phyloP scores from a whole-genome alignment of 2,329 filamentous ascomycete genomes.

The Epichloe baconii region DNA sequence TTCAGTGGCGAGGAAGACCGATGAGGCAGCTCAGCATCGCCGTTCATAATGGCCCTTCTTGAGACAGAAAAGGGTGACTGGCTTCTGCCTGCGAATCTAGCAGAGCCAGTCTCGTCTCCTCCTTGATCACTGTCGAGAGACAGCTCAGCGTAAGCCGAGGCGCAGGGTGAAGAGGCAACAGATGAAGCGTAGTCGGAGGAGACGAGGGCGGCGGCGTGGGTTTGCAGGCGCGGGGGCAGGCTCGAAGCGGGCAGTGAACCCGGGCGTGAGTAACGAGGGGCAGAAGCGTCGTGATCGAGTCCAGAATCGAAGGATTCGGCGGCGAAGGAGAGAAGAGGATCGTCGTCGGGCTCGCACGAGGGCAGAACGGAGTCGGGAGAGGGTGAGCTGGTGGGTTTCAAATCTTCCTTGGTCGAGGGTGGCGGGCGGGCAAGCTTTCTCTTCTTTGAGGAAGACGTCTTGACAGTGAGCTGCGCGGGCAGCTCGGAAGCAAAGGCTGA shows the following conservation, averaged over 20 bases:
- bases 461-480: constrained; percentile 54
- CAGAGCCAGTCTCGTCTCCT: constrained; percentile 31
- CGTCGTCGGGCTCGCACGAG: constrained; percentile 40
- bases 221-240: constrained; percentile 39
- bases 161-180: constrained; percentile 43
- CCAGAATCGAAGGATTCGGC: constrained; percentile 25
- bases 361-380: constrained; percentile 34
- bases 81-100: constrained; percentile 27
- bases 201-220: constrained; percentile 26
- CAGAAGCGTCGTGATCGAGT: constrained; percentile 16
- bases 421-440: constrained; percentile 44
- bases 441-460: constrained; percentile 64
- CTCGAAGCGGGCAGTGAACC: constrained; percentile 35
- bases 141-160: constrained; percentile 41
- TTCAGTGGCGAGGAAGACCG: constrained; percentile 54
- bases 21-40: constrained; percentile 42
- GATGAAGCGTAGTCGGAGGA: constrained; percentile 39
- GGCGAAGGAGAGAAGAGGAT: constrained; percentile 38
- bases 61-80: constrained; percentile 40
- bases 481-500: constrained; percentile 32
- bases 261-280: constrained; percentile 26
- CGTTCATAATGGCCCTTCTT: constrained; percentile 45
- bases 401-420: constrained; percentile 26
- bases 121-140: constrained; percentile 42
- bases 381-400: constrained; percentile 22